These are phyloP conservation scores for Cercospora sp. DNA, from an alignment of 2,329 filamentous ascomycete genomes.

Conservation along the genomic window DNA sequence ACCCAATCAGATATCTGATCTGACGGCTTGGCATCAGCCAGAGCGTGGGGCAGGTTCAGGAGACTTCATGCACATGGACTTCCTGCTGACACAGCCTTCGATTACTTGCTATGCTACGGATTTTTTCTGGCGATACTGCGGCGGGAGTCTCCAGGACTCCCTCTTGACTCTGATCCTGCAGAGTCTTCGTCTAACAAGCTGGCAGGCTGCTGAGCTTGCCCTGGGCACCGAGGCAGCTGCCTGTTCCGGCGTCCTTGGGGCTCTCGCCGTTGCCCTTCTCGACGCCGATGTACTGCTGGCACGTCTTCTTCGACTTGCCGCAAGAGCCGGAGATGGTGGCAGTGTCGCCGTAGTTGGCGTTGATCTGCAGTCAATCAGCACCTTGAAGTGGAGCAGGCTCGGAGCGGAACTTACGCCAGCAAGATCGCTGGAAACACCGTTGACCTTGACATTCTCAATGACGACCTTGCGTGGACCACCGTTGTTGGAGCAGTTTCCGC, in stretches of 20 bases:
- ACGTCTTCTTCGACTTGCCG: conserved; percentile 22
- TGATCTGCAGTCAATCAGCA: not conserved
- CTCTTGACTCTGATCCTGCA: not conserved
- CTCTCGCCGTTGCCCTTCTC: conserved; percentile 19
- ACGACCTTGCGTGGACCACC: conserved; percentile 24
- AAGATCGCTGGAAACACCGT: conserved; percentile 23
- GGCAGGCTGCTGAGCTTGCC: conserved; percentile 19
- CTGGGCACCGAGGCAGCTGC: conserved; percentile 19
- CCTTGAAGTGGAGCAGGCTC: not conserved
- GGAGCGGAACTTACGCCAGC: conserved; percentile 18
- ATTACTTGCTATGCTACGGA: not conserved
- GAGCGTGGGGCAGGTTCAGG: not conserved
- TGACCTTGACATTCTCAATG: conserved; percentile 23
- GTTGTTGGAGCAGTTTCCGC: conserved; percentile 51
- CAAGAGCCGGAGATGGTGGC: conserved; percentile 24
- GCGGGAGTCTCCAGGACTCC: not conserved
- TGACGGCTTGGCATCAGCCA: not conserved
- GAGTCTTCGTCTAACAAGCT: conserved; percentile 9
- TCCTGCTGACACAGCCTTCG: not conserved
- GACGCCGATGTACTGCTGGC: conserved; percentile 24
- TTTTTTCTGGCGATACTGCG: not conserved
- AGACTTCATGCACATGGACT: not conserved
- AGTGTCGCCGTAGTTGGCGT: conserved; percentile 23
- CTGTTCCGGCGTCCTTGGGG: conserved; percentile 14
- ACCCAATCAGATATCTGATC: not conserved